Conservation (phyloP, 2,329 filamentous ascomycete species). For the Talaromyces sp. region DNA sequence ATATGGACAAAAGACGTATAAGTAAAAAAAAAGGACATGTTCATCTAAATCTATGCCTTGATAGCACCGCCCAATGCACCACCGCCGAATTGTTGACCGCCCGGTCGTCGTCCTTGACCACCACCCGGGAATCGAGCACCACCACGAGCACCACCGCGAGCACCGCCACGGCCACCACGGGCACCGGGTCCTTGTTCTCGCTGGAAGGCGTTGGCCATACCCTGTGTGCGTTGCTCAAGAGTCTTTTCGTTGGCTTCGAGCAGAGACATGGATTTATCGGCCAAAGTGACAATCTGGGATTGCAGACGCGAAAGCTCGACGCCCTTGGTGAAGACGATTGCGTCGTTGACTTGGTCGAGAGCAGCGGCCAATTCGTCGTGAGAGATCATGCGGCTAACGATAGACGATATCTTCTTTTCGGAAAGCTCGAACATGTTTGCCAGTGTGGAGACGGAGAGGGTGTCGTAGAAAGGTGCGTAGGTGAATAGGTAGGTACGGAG, state of each 20-base stretch:
- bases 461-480: conserved; percentile 98
- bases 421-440: conserved; percentile 94
- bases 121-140: conserved; percentile 34
- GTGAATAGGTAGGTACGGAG: conserved; percentile 98
- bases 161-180: conserved; percentile 58
- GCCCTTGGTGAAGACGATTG: conserved; percentile 98
- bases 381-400: conserved; percentile 99
- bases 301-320: conserved; percentile 96
- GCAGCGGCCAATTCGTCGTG: conserved; percentile 96
- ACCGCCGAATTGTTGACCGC: conserved; percentile 49
- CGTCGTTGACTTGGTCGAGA: conserved; percentile 94
- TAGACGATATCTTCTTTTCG: conserved; percentile 82
- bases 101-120: conserved; percentile 43
- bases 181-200: conserved; percentile 75
- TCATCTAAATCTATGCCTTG: conserved; percentile 40
- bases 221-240: conserved; percentile 93
- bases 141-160: conserved; percentile 38
- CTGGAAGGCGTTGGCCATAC: conserved; percentile 92
- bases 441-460: conserved; percentile 78
- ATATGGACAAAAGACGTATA: background rate
- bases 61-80: conserved; percentile 51
- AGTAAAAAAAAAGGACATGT: conserved; percentile 1
- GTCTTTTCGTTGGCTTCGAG: conserved; percentile 98
- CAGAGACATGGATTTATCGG: conserved; percentile 91
- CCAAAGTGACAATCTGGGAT: conserved; percentile 86